Evolutionary conservation across 164 flowering plant genomes (phyloP), one percentile per base, ranked within the genome.

Genomic region (Sextonia rubra): DNA sequence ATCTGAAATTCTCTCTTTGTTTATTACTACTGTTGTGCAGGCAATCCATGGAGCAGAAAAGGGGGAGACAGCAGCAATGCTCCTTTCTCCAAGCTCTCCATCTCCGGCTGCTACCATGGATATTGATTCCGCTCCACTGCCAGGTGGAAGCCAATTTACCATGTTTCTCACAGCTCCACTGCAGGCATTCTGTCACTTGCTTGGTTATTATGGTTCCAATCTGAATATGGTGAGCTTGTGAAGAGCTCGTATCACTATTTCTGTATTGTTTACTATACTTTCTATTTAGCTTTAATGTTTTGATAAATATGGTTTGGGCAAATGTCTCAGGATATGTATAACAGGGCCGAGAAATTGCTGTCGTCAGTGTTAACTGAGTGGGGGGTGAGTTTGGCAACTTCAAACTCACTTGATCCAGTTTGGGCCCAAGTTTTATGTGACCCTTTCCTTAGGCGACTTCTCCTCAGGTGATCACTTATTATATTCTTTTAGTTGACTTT

Each of bases 381-480:
- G 97, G 97, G 94, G 6, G 74, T 71, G 66, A 71, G 70, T 29
- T 81, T 92, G 84, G 91, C 91, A 60, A 71, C 86, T 64, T 86
- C 89, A 60, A 90, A 88, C 24, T 71, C 72, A 68, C 89, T 94
- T 47, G 80, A 91, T 80, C 89, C 89, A 66, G 94, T 88, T 71
- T 95, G 99, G 99, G 87, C 86, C 23, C 95, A 92, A 80, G 81
- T 86, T 63, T 72, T 92, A 25, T 71, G 75, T 48, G 99, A 95
- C 84, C 99, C 97, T 17, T 92, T 95, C 80, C 78, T 95, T 52
- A 85, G 97, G 82, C 82, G 99, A 65, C 84, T 95, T 77, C 83
- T 95, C 66, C 71, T 92, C 69, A 89, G 99, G 99, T 94, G 82
- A 30, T 9, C 17, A 4, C 37, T 32, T 15, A 17, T 18, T 32